Evolutionary conservation across 495 filamentous ascomycete species (phyloP).

Genomic region (Daldinia loculata): DNA sequence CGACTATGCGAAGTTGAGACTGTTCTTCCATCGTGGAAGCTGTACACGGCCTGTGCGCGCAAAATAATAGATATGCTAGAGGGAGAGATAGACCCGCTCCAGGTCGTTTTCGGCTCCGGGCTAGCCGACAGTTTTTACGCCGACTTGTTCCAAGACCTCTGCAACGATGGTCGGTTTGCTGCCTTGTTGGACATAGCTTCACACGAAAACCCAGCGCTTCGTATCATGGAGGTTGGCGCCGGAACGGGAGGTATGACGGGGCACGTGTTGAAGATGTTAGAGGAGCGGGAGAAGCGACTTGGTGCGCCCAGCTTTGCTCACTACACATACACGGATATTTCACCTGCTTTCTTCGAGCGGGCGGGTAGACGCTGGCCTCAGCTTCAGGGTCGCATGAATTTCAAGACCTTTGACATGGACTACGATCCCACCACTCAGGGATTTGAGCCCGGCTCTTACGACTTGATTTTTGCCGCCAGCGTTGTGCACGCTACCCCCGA

Average conservation of each 20-base stretch:
- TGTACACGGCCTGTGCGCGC: slow-evolving; percentile 13
- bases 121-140: slow-evolving; percentile 15
- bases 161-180: slow-evolving; percentile 6
- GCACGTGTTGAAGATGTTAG: slow-evolving; percentile 15
- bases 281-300: slow-evolving; percentile 21
- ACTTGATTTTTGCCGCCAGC: slow-evolving; percentile 53
- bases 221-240: slow-evolving; percentile 55
- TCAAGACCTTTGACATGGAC: slow-evolving; percentile 54
- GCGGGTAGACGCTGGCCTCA: slow-evolving; percentile 15
- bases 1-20: slow-evolving; percentile 5
- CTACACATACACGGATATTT: slow-evolving; percentile 57
- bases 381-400: slow-evolving; percentile 36
- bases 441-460: slow-evolving; percentile 52
- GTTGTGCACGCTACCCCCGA: slow-evolving; percentile 56
- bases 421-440: slow-evolving; percentile 51
- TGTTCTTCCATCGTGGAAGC: slow-evolving; percentile 11
- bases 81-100: slow-evolving; percentile 12
- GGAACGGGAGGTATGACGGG: slow-evolving; percentile 49
- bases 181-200: slow-evolving; percentile 3
- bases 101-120: slow-evolving; percentile 8
- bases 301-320: slow-evolving; percentile 45
- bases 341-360: slow-evolving; percentile 47
- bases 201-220: slow-evolving; percentile 12
- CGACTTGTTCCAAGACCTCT: slow-evolving; percentile 13
- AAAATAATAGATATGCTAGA: slow-evolving; percentile 5